These are phyloP conservation scores for Triticum monococcum DNA, from an alignment of 176 grass and related monocot genomes.

Conservation along the genomic window DNA sequence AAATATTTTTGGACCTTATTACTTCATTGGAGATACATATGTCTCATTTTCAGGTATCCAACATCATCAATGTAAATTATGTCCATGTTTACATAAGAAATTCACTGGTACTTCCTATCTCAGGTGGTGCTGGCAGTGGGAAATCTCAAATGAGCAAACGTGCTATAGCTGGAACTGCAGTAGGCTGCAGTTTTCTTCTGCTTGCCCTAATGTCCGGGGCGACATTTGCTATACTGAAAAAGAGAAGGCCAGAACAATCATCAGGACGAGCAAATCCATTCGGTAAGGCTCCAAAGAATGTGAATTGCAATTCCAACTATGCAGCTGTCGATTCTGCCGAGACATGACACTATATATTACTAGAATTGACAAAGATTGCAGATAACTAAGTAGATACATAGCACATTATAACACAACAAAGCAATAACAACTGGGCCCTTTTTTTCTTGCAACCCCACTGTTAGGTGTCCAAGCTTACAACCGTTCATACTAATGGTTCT, in stretches of 20 bases:
- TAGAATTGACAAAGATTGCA: constrained; percentile 1
- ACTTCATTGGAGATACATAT: constrained; percentile 49
- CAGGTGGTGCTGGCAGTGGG: constrained; percentile 38
- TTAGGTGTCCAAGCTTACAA: not conserved
- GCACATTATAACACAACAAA: not conserved
- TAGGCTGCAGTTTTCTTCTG: constrained; percentile 54
- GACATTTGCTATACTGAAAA: constrained; percentile 62
- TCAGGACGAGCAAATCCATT: constrained; percentile 63
- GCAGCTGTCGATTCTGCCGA: not conserved
- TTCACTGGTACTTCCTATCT: constrained; percentile 6
- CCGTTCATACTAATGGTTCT: not conserved
- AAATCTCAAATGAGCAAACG: constrained; percentile 48
- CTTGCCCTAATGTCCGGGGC: constrained; percentile 45
- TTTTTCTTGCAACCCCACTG: not conserved
- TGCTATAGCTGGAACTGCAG: constrained; percentile 62
- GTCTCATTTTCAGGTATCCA: constrained; percentile 37
- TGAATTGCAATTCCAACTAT: constrained; percentile 1
- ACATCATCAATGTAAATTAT: not conserved
- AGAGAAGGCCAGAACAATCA: constrained; percentile 41
- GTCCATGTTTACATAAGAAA: constrained; percentile 9
- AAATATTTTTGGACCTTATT: constrained; percentile 68
- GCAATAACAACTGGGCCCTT: not conserved
- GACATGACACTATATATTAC: not conserved
- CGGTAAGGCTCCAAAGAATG: constrained; percentile 46
- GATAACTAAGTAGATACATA: not conserved